Conservation (phyloP, 345 rosid genomes). For the Arabis hirsuta region DNA sequence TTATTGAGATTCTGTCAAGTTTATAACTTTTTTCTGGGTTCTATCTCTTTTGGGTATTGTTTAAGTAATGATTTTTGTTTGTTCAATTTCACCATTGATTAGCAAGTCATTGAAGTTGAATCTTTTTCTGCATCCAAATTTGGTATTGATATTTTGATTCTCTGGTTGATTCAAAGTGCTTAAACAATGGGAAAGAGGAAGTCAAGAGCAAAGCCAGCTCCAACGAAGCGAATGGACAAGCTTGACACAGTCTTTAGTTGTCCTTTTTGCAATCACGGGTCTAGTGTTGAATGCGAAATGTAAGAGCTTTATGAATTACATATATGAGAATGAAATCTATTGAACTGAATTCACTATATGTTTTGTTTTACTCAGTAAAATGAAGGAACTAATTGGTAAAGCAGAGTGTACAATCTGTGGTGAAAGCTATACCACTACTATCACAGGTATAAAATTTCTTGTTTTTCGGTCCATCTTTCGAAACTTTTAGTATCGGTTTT, state of each 20-base stretch:
- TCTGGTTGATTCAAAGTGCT: background rate
- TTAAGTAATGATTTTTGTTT: constrained; percentile 9
- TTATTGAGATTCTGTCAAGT: background rate
- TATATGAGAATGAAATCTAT: background rate
- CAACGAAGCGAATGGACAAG: constrained; percentile 90
- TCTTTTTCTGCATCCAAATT: background rate
- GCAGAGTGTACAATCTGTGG: constrained; percentile 86
- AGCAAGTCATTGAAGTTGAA: constrained; percentile 2
- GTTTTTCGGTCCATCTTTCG: background rate
- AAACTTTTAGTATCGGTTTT: background rate
- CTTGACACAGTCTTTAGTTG: constrained; percentile 95
- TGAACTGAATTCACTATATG: background rate
- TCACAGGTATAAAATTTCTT: constrained; percentile 62
- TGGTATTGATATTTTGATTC: constrained; percentile 4
- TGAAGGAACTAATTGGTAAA: constrained; percentile 82
- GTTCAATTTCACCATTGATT: background rate
- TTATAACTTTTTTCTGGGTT: background rate
- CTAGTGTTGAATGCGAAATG: constrained; percentile 86
- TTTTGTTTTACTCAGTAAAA: constrained; percentile 59
- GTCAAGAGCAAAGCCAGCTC: constrained; percentile 93
- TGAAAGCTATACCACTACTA: constrained; percentile 81
- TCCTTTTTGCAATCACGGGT: constrained; percentile 95
- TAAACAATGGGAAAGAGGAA: constrained; percentile 91
- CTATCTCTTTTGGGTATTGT: constrained; percentile 7
- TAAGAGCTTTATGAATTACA: constrained; percentile 38